Conservation (phyloP, 1,284 basidiomycete genomes). For the Trichosporon coremiiforme region DNA sequence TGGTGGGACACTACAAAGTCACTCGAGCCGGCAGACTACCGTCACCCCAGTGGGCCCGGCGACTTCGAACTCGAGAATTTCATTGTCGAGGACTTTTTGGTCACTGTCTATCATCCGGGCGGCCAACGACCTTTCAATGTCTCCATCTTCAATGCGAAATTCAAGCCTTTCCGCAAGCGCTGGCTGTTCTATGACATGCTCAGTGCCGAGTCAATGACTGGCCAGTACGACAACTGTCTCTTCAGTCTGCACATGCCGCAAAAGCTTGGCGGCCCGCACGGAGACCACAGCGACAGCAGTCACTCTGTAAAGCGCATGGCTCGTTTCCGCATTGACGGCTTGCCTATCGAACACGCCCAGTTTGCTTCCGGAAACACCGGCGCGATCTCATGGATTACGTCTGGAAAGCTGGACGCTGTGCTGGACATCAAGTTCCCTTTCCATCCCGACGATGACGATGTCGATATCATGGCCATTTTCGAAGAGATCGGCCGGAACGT, state of each 20-base stretch:
- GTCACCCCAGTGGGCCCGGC: slow-evolving; percentile 71
- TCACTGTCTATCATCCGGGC: slow-evolving; percentile 93
- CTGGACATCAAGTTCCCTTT: slow-evolving; percentile 96
- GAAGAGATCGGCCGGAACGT: slow-evolving; percentile 89
- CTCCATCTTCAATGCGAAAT: slow-evolving; percentile 92
- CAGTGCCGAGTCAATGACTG: slow-evolving; percentile 89
- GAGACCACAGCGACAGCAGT: slow-evolving; percentile 66
- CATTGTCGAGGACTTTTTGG: slow-evolving; percentile 85
- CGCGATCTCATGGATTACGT: slow-evolving; percentile 94
- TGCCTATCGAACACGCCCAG: slow-evolving; percentile 95
- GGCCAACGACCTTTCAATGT: slow-evolving; percentile 91
- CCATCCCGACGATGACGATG: slow-evolving; percentile 69
- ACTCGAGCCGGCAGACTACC: slow-evolving; percentile 76
- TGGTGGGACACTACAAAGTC: slow-evolving; percentile 79
- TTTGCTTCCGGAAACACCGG: slow-evolving; percentile 74
- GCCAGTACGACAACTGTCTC: slow-evolving; percentile 96
- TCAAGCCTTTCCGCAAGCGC: slow-evolving; percentile 81
- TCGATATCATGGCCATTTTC: slow-evolving; percentile 83
- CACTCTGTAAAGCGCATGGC: slow-evolving; percentile 87
- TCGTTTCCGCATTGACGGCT: slow-evolving; percentile 92
- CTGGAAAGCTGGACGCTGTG: slow-evolving; percentile 94
- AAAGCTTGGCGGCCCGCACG: slow-evolving; percentile 72
- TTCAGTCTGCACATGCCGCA: slow-evolving; percentile 97
- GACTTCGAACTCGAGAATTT: slow-evolving; percentile 93
- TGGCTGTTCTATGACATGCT: slow-evolving; percentile 96